Conservation (phyloP, 257 asterid genomes). For the Solanum pimpinellifolium region DNA sequence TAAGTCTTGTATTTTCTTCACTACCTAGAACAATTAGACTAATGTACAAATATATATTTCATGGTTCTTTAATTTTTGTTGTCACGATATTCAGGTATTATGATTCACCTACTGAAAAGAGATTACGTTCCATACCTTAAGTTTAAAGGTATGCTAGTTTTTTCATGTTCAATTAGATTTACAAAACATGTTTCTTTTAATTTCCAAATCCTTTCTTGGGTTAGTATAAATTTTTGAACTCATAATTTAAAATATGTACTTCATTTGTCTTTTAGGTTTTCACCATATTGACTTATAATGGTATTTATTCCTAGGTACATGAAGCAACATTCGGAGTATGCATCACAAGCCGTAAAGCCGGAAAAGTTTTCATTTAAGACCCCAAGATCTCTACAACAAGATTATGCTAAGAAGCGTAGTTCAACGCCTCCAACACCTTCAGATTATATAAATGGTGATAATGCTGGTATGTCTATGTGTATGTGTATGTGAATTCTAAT, state of each 20-base stretch:
- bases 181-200: not conserved
- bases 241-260: not conserved
- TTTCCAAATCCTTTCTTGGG: not conserved
- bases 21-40: not conserved
- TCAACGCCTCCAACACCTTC: conserved; percentile 12
- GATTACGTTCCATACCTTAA: conserved; percentile 33
- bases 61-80: conserved; percentile 1
- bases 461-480: conserved; percentile 21
- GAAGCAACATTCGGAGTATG: too few relatives aligned
- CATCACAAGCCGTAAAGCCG: too few relatives aligned
- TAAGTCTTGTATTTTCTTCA: not conserved
- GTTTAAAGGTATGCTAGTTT: too few relatives aligned
- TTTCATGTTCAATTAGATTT: not conserved
- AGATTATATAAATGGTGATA: conserved; percentile 10
- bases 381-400: too few relatives aligned
- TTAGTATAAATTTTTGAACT: not conserved
- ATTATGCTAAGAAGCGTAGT: conserved; percentile 40
- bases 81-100: conserved; percentile 45
- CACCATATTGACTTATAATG: too few relatives aligned
- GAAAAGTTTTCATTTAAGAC: too few relatives aligned
- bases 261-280: too few relatives aligned
- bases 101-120: conserved; percentile 53
- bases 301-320: too few relatives aligned
- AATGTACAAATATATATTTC: not conserved
- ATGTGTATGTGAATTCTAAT: too few relatives aligned